Percentiles rank a stretch among this genome's conserved stretches.
Evolutionary conservation across 2,329 filamentous ascomycete genomes (phyloP).

Genomic region (Botrytis paeoniae): DNA sequence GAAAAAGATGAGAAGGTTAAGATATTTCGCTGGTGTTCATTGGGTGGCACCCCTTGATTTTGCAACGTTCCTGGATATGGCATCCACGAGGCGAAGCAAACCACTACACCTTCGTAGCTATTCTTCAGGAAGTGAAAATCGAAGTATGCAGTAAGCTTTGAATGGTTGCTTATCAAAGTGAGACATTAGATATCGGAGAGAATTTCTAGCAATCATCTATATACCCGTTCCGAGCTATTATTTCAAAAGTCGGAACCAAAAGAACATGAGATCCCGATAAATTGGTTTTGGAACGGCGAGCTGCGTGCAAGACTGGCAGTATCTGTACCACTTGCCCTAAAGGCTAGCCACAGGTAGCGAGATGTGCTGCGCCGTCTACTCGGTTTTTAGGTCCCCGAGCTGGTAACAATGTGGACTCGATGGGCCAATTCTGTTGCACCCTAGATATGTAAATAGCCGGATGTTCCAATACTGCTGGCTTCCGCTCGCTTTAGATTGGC

Average conservation of each 20-base stretch:
- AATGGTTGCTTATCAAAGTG: neutral
- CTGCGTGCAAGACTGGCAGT: constrained; percentile 16
- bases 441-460: constrained; percentile 18
- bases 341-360: constrained; percentile 17
- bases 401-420: constrained; percentile 20
- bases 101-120: neutral
- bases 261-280: constrained; percentile 18
- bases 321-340: constrained; percentile 14
- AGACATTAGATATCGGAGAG: neutral
- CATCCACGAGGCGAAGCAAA: constrained; percentile 2
- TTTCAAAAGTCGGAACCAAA: neutral
- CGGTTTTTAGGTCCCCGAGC: constrained; percentile 21
- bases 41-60: neutral
- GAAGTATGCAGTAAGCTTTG: neutral
- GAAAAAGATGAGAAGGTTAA: neutral
- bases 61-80: constrained; percentile 9
- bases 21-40: neutral
- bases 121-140: neutral
- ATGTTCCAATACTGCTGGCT: constrained; percentile 20
- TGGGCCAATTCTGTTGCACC: constrained; percentile 16
- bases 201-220: neutral
- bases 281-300: constrained; percentile 20
- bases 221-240: constrained; percentile 13
- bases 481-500: constrained; percentile 21
- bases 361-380: constrained; percentile 23